Evolutionary conservation across 2,329 filamentous ascomycete species (phyloP).

Genomic region (Penicillium sp.): DNA sequence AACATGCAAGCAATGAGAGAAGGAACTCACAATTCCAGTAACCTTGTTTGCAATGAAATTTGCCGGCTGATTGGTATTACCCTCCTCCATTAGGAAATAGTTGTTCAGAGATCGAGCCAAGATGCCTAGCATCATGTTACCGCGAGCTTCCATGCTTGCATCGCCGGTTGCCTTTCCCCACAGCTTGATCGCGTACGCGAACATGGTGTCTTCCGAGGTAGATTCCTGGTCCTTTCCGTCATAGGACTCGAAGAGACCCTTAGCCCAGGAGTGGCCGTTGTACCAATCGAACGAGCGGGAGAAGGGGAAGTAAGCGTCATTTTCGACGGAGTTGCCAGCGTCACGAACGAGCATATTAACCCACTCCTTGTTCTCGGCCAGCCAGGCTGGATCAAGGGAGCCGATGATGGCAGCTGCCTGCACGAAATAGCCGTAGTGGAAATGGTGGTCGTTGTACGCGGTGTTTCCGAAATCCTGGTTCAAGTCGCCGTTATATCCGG

Average conservation of each 20-base stretch:
- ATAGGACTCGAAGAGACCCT: conserved; percentile 51
- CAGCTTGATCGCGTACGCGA: conserved; percentile 84
- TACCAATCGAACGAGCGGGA: conserved; percentile 89
- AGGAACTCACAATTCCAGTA: conserved; percentile 50
- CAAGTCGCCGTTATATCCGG: conserved; percentile 64
- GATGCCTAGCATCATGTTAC: conserved; percentile 79
- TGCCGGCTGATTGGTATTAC: conserved; percentile 68
- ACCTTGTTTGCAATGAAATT: conserved; percentile 78
- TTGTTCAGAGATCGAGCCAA: conserved; percentile 67
- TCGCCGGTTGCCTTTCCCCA: conserved; percentile 82
- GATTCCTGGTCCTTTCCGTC: conserved; percentile 66
- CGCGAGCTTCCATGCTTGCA: conserved; percentile 71
- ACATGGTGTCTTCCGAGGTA: conserved; percentile 85
- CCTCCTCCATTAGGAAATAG: conserved; percentile 75
- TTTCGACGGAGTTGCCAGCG: conserved; percentile 67
- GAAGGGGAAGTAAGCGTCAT: conserved; percentile 74
- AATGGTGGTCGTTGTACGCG: conserved; percentile 65
- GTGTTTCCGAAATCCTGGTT: conserved; percentile 84
- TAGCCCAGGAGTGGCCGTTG: conserved; percentile 91
- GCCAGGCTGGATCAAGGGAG: conserved; percentile 71
- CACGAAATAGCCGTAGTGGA: conserved; percentile 78
- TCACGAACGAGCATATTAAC: conserved; percentile 84
- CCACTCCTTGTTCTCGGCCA: conserved; percentile 68
- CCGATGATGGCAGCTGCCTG: conserved; percentile 80
- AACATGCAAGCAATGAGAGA: neutral